These are phyloP conservation scores for Kodamaea restingae DNA, from an alignment of 805 yeast species.

Conservation along the genomic window DNA sequence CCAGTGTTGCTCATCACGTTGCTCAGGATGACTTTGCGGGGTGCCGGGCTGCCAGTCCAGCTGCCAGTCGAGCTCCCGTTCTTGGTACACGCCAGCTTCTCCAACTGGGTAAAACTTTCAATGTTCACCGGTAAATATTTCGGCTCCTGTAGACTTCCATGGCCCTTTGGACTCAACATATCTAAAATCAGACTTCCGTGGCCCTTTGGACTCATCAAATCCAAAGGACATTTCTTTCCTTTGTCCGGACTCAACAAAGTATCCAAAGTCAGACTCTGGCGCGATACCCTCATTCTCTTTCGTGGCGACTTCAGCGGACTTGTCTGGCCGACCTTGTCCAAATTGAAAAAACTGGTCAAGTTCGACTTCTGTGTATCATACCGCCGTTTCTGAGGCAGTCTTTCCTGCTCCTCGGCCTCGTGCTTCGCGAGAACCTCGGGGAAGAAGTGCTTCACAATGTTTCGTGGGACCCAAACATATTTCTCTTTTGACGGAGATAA, in stretches of 20 bases:
- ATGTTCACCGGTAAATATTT: too few relatives aligned
- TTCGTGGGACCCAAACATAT: constrained; percentile 3
- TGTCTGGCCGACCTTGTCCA: not conserved
- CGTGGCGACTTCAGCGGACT: constrained; percentile 1
- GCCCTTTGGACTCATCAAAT: too few relatives aligned
- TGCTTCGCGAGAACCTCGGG: not conserved
- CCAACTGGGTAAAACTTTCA: too few relatives aligned
- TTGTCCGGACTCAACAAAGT: constrained; percentile 1
- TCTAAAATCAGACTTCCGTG: not conserved
- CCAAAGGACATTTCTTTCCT: too few relatives aligned
- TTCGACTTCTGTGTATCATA: not conserved
- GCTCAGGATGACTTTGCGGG: too few relatives aligned
- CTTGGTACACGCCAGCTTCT: too few relatives aligned
- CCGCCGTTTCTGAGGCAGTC: not conserved
- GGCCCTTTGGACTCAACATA: too few relatives aligned
- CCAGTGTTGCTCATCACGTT: too few relatives aligned
- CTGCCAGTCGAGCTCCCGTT: too few relatives aligned
- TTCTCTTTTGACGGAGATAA: not conserved
- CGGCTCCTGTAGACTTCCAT: too few relatives aligned
- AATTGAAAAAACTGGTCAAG: constrained; percentile 2
- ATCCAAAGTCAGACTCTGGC: constrained; percentile 9
- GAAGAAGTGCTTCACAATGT: constrained; percentile 2
- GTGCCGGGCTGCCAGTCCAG: too few relatives aligned
- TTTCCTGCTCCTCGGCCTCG: not conserved
- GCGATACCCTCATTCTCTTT: constrained; percentile 1